Evolutionary conservation across 495 filamentous ascomycete species (phyloP).

Genomic region (Talaromyces stipitatus): DNA sequence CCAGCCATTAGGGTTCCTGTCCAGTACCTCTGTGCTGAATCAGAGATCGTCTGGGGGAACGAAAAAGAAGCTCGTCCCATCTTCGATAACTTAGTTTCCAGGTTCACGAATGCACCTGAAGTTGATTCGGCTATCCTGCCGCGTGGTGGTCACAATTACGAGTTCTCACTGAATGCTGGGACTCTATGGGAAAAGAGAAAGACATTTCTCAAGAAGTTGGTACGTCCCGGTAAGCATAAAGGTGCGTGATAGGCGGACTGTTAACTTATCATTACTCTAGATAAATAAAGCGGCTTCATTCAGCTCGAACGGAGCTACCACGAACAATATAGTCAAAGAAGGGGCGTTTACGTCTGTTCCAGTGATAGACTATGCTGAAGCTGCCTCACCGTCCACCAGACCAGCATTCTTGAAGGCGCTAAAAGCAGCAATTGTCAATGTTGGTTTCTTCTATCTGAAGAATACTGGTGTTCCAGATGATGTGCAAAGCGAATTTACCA

Average conservation of each 20-base stretch:
- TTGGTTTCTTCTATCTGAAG: slow-evolving; percentile 87
- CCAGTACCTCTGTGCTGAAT: neutral
- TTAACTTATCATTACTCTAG: neutral
- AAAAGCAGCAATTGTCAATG: slow-evolving; percentile 74
- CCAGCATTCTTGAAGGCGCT: slow-evolving; percentile 63
- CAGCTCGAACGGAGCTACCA: slow-evolving; percentile 12
- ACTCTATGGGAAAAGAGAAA: neutral
- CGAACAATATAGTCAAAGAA: neutral
- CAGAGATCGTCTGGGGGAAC: slow-evolving; percentile 2
- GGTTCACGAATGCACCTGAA: neutral
- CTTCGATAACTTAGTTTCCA: neutral
- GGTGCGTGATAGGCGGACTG: neutral
- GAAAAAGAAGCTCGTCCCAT: slow-evolving; percentile 3
- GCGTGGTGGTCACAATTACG: slow-evolving; percentile 6
- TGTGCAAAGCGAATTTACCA: slow-evolving; percentile 59
- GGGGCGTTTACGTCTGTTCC: slow-evolving; percentile 66
- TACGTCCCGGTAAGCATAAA: neutral
- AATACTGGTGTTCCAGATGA: slow-evolving; percentile 69
- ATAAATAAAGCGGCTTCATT: neutral
- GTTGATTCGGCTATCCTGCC: slow-evolving; percentile 2
- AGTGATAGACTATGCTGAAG: slow-evolving; percentile 67
- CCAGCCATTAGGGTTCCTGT: neutral
- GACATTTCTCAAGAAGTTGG: slow-evolving; percentile 1
- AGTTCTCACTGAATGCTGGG: neutral
- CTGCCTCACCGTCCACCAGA: slow-evolving; percentile 60